Base-by-base conservation (phyloP, 805 yeast genomes). In the Yarrowia deformans region DNA sequence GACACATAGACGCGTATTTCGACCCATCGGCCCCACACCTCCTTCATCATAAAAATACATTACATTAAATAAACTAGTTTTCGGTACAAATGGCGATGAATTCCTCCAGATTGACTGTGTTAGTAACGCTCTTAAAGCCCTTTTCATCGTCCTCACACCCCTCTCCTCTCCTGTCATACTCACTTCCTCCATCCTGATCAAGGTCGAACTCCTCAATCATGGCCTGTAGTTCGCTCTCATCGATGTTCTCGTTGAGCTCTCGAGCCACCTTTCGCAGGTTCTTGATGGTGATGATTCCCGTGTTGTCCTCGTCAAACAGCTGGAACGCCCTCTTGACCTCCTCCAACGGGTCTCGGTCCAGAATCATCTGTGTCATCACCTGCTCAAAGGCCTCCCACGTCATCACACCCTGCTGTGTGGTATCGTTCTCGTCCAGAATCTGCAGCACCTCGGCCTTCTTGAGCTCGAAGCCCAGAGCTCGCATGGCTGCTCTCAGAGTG, bases 191-290 rank as follows among this genome's bases (percentile, higher is more conserved):
- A 78, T 95, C 98, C 69, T 91, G 97, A 77, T 95, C 98, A 66
- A 93, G 80, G 79, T 95, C 99, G 76, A 95, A 95, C 78, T 94
- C 98, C 71, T 93, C 97, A 72, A 95, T 95, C 99, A 95, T 95
- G 5, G 98, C 98, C 73, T 90, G 84, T 66, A 95, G 82, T 76
- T 95, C 99, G 70, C 92, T 97, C 73, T 95, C 99, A 7, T 91
- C 88, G 70, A 95, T 81, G 73, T 89, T 90, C 78, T 95, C 99
- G 2, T 97, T 98, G 70, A 95, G 80, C 73, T 94, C 98, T 73
- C 90, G 90, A 12, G 98, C 95, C 1, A 94, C 97, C 71, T 95
- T 84, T 77, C 96, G 86, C 70, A 95, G 83, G 76, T 93, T 90
- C 72, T 93, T 84, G 63, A 94, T 81, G 69, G 90, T 86, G 72